Base-by-base conservation (phyloP, 768 basidiomycete species). In the Strobilomyces echinocephalus region DNA sequence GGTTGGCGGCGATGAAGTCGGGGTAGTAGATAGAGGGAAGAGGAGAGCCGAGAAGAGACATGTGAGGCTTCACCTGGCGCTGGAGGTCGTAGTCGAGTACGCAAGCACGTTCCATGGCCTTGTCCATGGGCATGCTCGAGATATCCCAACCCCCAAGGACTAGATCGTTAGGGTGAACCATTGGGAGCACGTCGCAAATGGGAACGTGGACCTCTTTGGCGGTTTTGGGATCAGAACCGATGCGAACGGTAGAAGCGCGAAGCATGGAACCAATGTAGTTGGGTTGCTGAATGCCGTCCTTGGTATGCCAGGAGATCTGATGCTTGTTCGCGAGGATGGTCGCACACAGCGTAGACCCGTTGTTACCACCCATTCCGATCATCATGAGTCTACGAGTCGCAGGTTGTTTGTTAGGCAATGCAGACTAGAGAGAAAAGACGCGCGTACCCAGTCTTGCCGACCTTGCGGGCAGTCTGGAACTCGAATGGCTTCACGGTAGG, bases 231-330 rank as follows among this genome's bases (percentile, higher is more conserved):
- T 98, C 92, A 50, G 80, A 79, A 41, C 97, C 97, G 53, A 99
- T 80, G 65, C 91, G 85, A 56, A 98, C 81, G 47, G 97, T 99
- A 42, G 94, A 97, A 3, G 95, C 95, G 57, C 95, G 91, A 52
- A 98, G 85, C 63, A 99, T 77, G 20, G 95, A 97, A 46, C 95
- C 95, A 60, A 97, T 92, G 76, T 97, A 97, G 77, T 99, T 97
- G 66, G 97, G 97, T 68, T 86, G 88, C 74, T 95, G 91, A 56
- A 88, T 63, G 46, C 95, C 95, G 33, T 79, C 74, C 79, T 97
- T 97, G 73, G 94, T 98, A 73, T 84, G 82, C 97, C 95, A 99
- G 55, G 79, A 73, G 71, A 98, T 92, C 72, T 89, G 85, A 77
- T 98, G 88, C 61, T 85, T 85, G 79, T 98, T 98, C 63, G 97